Evolutionary conservation across 2,329 filamentous ascomycete species (phyloP), one percentile per base, ranked within the genome.

Genomic region (Blumeria graminis): DNA sequence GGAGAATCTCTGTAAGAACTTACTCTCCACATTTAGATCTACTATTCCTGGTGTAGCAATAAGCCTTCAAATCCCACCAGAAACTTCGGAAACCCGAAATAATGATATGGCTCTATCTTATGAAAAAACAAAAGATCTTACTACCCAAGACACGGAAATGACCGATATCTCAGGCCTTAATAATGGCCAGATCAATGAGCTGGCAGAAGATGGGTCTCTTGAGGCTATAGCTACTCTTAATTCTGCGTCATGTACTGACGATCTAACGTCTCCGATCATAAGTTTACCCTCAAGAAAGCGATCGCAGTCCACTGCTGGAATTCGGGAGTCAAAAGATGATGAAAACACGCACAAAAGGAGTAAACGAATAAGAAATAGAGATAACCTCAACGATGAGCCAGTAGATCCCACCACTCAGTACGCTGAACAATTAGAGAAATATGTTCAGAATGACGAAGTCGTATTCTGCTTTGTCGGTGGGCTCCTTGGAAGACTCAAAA

Each of bases 351-450:
- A 76, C 56, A 82, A 81, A 63, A 71, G 80, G 57, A 82, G 79
- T 66, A 84, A 84, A 63, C 71, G 81, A 54, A 79, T 79, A 34
- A 73, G 80, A 50, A 74, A 78, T 16, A 72, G 80, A 56, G 79
- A 82, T 46, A 75, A 73, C 16, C 64, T 74, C 10, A 66, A 69
- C 9, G 69, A 66, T 3, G 77, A 76, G 38, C 66, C 68, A 0
- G 65, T 74, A 13, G 77, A 80, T 58, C 70, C 75, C 6, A 74
- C 71, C 55, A 72, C 71, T 0, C 68, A 74, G 32, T 71, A 74
- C 55, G 74, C 76, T 1, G 73, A 72, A 55, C 76, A 80, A 61
- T 66, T 81, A 3, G 73, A 76, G 56, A 41, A 33, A 3, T 65
- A 58, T 50, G 53, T 60, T 3, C 56, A 57, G 55, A 64, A 63